A percentile compares a stretch with the other conserved stretches of the same genome.
Conservation (phyloP, 192 early-diverging fungal species). For the Lobosporangium transversale region DNA sequence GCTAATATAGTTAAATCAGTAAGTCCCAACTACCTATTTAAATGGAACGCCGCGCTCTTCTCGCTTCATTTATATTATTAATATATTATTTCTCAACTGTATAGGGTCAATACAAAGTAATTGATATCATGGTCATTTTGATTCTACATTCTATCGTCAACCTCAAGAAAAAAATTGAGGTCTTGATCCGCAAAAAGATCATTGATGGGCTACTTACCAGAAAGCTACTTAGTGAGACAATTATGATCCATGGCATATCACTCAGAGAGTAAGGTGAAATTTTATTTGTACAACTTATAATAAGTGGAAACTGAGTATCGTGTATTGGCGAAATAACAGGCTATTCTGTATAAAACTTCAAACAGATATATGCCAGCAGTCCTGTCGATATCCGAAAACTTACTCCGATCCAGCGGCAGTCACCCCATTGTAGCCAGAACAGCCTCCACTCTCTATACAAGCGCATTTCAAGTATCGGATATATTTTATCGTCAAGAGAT, state of each 20-base stretch:
- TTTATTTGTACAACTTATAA: neutral
- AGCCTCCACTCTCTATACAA: slow-evolving; percentile 60
- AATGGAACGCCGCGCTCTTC: too few relatives aligned
- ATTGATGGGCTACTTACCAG: slow-evolving; percentile 52
- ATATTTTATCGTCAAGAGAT: slow-evolving; percentile 82
- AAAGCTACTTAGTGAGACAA: slow-evolving; percentile 57
- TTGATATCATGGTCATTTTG: slow-evolving; percentile 63
- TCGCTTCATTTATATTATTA: too few relatives aligned
- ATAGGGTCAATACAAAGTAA: slow-evolving; percentile 59
- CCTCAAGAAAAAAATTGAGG: slow-evolving; percentile 64
- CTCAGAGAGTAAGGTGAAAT: slow-evolving; percentile 52
- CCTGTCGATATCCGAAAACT: slow-evolving; percentile 67
- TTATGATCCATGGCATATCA: slow-evolving; percentile 57
- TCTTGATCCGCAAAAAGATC: slow-evolving; percentile 63
- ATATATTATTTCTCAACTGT: too few relatives aligned
- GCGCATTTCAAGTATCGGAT: slow-evolving; percentile 67
- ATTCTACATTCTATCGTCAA: slow-evolving; percentile 61
- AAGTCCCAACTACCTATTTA: slow-evolving; percentile 3
- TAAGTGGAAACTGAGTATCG: too few relatives aligned
- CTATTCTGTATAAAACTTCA: too few relatives aligned
- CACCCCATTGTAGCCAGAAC: slow-evolving; percentile 49
- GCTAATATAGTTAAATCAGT: slow-evolving; percentile 58
- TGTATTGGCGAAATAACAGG: too few relatives aligned
- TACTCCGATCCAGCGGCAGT: slow-evolving; percentile 65
- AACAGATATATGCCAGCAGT: slow-evolving; percentile 63